phyloP scores from a whole-genome alignment of 2,329 filamentous ascomycete genomes.

The Colletotrichum chlorophyti region DNA sequence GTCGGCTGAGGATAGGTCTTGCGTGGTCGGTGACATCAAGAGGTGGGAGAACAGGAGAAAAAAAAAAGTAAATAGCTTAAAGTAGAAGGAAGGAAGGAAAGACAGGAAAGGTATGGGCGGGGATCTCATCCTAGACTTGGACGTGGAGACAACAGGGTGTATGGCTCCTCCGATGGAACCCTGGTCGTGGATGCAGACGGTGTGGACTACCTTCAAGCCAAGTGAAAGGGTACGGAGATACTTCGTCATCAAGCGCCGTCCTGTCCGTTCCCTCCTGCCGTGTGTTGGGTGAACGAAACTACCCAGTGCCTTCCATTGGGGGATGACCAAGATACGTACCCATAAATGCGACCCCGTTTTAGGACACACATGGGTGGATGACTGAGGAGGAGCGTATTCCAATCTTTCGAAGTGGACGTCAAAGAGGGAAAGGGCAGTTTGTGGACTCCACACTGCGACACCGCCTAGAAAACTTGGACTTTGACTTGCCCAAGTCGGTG shows the following conservation, averaged over 20 bases:
- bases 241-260: neutral
- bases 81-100: neutral
- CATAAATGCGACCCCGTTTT: conserved; percentile 10
- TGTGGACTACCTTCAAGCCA: no score
- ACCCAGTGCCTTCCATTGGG: no score
- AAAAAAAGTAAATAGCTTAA: neutral
- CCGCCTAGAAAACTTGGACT: neutral
- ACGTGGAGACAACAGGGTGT: conserved; percentile 22
- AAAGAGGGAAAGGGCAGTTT: conserved; percentile 2
- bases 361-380: neutral
- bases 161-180: neutral
- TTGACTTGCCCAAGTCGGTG: no score
- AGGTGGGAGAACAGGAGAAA: neutral
- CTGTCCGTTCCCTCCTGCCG: no score
- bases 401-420: conserved; percentile 16
- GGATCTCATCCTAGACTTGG: neutral
- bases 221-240: conserved; percentile 9
- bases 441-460: conserved; percentile 9
- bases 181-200: no score
- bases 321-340: conserved; percentile 6
- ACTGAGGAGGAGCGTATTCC: neutral
- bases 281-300: no score
- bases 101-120: conserved; percentile 2
- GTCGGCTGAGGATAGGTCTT: no score
- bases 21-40: neutral